These are phyloP conservation scores for Fusarium pseudograminearum DNA, from an alignment of 2,329 filamentous ascomycete species.

Conservation along the genomic window DNA sequence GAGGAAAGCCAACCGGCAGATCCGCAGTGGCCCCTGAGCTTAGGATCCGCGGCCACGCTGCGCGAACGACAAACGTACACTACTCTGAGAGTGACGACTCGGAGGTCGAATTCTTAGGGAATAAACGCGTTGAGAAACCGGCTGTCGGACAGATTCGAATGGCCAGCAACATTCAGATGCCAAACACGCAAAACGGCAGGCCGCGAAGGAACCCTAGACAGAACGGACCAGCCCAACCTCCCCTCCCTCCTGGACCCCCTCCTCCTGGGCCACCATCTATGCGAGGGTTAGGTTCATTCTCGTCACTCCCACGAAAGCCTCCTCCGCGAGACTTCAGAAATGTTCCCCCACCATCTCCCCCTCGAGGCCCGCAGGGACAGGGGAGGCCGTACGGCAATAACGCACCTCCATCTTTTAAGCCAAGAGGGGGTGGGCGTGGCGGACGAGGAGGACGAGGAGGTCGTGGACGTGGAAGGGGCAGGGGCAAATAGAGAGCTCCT, in stretches of 20 bases:
- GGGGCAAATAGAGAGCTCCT: constrained; percentile 41
- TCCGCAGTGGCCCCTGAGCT: constrained; percentile 46
- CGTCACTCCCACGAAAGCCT: constrained; percentile 50
- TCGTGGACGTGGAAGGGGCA: constrained; percentile 48
- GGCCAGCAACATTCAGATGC: constrained; percentile 57
- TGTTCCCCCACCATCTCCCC: constrained; percentile 47
- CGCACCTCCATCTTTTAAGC: constrained; percentile 34
- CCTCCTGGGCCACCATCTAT: constrained; percentile 47
- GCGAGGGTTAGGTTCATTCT: constrained; percentile 42
- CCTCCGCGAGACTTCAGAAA: constrained; percentile 48
- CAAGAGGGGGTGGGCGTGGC: constrained; percentile 42
- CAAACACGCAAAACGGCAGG: constrained; percentile 36
- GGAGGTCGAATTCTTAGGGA: constrained; percentile 58
- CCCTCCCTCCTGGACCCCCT: constrained; percentile 56
- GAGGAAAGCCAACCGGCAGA: constrained; percentile 41
- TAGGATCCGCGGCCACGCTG: constrained; percentile 52
- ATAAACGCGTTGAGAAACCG: constrained; percentile 50
- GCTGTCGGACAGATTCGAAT: constrained; percentile 54
- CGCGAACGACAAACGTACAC: constrained; percentile 55
- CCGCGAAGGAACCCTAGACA: constrained; percentile 35
- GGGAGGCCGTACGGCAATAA: constrained; percentile 29
- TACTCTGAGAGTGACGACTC: constrained; percentile 63
- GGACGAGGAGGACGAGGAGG: constrained; percentile 47
- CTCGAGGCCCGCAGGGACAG: constrained; percentile 31
- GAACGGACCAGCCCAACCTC: constrained; percentile 49